Conservation (phyloP, 495 filamentous ascomycete genomes). For the Penicillium robsamsonii region DNA sequence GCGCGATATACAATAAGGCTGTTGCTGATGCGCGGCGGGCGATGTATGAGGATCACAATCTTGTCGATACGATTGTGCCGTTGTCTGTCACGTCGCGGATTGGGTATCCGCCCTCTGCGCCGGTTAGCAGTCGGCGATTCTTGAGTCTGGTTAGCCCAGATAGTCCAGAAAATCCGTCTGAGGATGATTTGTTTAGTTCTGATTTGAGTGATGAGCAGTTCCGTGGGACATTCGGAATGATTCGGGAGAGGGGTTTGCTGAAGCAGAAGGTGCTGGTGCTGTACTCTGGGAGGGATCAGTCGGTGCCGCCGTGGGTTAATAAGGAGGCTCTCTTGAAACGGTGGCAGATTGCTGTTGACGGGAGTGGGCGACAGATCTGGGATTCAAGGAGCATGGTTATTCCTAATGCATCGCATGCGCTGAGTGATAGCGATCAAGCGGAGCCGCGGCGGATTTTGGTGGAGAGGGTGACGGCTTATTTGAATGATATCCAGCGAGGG, state of each 20-base stretch:
- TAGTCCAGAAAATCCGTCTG: conserved; percentile 52
- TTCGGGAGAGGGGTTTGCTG: conserved; percentile 52
- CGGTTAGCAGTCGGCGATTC: conserved; percentile 65
- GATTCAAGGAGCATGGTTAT: conserved; percentile 42
- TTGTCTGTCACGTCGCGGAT: conserved; percentile 35
- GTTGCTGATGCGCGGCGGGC: conserved; percentile 25
- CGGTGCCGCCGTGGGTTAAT: conserved; percentile 62
- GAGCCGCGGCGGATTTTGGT: conserved; percentile 41
- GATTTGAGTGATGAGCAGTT: conserved; percentile 63
- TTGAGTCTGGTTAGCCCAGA: conserved; percentile 58
- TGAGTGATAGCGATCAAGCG: conserved; percentile 47
- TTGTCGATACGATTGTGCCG: conserved; percentile 36
- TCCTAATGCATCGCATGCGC: conserved; percentile 45
- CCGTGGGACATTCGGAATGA: conserved; percentile 59
- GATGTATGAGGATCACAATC: conserved; percentile 21
- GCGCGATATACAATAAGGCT: conserved; percentile 30
- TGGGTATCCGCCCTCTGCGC: conserved; percentile 40
- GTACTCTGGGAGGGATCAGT: conserved; percentile 68
- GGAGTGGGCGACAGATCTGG: conserved; percentile 31
- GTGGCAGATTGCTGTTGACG: conserved; percentile 61
- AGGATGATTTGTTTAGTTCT: conserved; percentile 85
- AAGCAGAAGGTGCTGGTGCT: conserved; percentile 48
- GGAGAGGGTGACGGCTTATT: conserved; percentile 32
- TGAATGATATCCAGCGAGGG: conserved; percentile 24
- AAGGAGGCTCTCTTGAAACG: conserved; percentile 57